phyloP scores from a whole-genome alignment of 2,329 filamentous ascomycete genomes.

The Trichoderma sp. region DNA sequence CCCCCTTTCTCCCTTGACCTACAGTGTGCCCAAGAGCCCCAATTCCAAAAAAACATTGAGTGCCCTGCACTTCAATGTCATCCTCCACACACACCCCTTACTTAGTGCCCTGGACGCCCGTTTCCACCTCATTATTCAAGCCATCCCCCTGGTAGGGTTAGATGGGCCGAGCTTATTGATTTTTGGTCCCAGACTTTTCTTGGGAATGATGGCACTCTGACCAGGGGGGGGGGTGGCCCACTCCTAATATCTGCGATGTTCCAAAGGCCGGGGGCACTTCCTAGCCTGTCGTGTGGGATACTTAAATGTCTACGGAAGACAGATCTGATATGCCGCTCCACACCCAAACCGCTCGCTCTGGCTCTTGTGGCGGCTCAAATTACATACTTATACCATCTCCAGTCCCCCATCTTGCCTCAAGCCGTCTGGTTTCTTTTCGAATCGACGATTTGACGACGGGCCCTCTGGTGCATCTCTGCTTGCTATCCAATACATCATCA shows the following conservation, averaged over 20 bases:
- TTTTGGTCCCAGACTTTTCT: slow-evolving; percentile 12
- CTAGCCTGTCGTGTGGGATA: slow-evolving; percentile 19
- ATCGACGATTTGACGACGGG: slow-evolving; percentile 1
- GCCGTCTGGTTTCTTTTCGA: not conserved
- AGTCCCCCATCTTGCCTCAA: slow-evolving; percentile 16
- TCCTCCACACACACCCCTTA: slow-evolving; percentile 7
- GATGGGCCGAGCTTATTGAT: slow-evolving; percentile 10
- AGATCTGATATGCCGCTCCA: slow-evolving; percentile 25
- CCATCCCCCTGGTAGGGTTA: slow-evolving; percentile 4
- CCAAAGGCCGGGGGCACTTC: slow-evolving; percentile 11
- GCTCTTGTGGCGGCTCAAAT: slow-evolving; percentile 2
- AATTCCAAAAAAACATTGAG: not conserved
- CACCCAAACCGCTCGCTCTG: slow-evolving; percentile 16
- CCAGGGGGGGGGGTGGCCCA: slow-evolving; percentile 20
- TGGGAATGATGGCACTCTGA: slow-evolving; percentile 14
- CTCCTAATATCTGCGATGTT: slow-evolving; percentile 24
- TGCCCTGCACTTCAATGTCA: not conserved
- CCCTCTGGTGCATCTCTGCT: not conserved
- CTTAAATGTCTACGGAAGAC: slow-evolving; percentile 15
- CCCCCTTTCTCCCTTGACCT: not conserved
- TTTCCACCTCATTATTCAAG: slow-evolving; percentile 1
- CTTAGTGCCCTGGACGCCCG: slow-evolving; percentile 7
- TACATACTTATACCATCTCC: slow-evolving; percentile 22
- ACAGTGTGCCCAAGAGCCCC: not conserved
- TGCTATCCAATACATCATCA: not conserved